A percentile compares a stretch with the other conserved stretches of the same genome.
These are phyloP conservation scores for Discostella stelligeroides DNA, from an alignment of 108 stramenopile genomes.

Conservation along the genomic window DNA sequence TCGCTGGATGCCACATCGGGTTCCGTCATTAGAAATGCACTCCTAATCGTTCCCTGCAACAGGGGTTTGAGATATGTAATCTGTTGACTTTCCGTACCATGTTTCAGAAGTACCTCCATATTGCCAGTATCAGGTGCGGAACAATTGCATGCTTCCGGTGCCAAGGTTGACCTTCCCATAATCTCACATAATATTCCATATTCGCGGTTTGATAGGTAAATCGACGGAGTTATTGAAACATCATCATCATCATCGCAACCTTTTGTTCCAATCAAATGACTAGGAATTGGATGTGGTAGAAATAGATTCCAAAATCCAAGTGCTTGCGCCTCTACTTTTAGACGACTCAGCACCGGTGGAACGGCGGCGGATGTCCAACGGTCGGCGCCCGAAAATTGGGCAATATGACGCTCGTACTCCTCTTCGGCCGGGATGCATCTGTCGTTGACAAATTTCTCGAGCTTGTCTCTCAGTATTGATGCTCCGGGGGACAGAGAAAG, in stretches of 20 bases:
- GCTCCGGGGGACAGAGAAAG: constrained; percentile 11
- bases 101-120: constrained; percentile 95
- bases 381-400: constrained; percentile 50
- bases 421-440: constrained; percentile 85
- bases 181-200: constrained; percentile 89
- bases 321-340: constrained; percentile 68
- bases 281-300: no score
- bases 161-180: constrained; percentile 87
- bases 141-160: constrained; percentile 95
- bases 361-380: constrained; percentile 73
- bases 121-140: constrained; percentile 97
- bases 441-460: constrained; percentile 75
- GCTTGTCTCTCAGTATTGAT: constrained; percentile 51
- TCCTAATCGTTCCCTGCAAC: constrained; percentile 81
- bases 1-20: constrained; percentile 91
- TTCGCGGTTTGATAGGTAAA: constrained; percentile 70
- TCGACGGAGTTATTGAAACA: constrained; percentile 43
- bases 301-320: no score
- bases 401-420: constrained; percentile 68
- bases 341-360: constrained; percentile 64
- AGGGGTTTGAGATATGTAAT: constrained; percentile 73
- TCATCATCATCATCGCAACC: no score
- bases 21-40: constrained; percentile 96
- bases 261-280: no score
- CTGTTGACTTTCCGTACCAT: constrained; percentile 82